A percentile compares a stretch with the other conserved stretches of the same genome.
These are phyloP conservation scores for Pseudocercospora pini-densiflorae DNA, from an alignment of 2,329 filamentous ascomycete species.

Conservation along the genomic window DNA sequence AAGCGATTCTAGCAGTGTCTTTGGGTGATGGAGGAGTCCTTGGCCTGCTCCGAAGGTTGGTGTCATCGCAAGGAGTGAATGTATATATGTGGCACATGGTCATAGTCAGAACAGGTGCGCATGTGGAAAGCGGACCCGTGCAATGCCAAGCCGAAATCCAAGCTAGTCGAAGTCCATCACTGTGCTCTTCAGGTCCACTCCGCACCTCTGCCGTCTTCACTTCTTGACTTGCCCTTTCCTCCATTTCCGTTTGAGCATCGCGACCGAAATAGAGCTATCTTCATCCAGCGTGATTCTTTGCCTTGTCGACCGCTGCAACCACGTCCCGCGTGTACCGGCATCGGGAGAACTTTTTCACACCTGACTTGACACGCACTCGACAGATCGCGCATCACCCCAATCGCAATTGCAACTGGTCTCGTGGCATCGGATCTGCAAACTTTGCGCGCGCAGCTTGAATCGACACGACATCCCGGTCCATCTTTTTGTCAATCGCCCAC, in stretches of 20 bases:
- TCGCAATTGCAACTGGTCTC: not conserved
- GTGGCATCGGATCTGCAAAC: not conserved
- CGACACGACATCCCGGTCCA: not conserved
- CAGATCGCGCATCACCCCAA: not conserved
- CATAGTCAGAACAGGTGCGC: no score
- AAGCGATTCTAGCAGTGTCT: not conserved
- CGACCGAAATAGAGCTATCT: not conserved
- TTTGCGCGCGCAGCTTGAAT: slow-evolving; percentile 7
- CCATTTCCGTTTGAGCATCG: not conserved
- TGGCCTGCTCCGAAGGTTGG: not conserved
- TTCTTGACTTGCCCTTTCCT: not conserved
- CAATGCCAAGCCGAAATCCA: not conserved
- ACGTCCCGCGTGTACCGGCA: not conserved
- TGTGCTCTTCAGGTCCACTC: not conserved
- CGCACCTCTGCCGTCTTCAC: not conserved
- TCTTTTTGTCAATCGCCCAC: slow-evolving; percentile 1
- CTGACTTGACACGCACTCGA: no score
- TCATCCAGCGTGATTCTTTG: not conserved
- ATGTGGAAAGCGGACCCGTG: not conserved
- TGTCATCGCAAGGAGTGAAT: not conserved
- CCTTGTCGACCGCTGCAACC: not conserved
- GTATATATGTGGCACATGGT: not conserved
- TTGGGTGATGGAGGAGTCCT: not conserved
- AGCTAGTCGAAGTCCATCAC: not conserved
- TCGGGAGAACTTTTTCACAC: not conserved